phyloP scores from a whole-genome alignment of 2,329 filamentous ascomycete genomes.

The Aspergillus ochraceus region DNA sequence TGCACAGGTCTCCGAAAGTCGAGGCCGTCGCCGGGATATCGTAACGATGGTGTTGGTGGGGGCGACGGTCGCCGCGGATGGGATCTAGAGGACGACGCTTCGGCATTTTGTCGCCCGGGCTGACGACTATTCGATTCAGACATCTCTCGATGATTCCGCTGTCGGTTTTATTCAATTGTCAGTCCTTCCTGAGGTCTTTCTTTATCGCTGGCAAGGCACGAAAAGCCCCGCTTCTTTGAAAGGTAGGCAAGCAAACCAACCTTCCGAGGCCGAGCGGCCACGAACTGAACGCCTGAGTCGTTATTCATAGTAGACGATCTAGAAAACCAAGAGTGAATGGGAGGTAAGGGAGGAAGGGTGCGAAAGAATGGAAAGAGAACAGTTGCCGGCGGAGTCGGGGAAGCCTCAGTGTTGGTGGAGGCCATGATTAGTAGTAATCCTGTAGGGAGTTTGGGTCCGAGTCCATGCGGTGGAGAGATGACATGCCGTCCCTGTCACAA shows the following conservation, averaged over 20 bases:
- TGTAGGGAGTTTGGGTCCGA: slow-evolving; percentile 11
- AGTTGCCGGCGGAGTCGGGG: slow-evolving; percentile 1
- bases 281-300: slow-evolving; percentile 36
- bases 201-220: slow-evolving; percentile 4
- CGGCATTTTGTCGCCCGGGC: slow-evolving; percentile 27
- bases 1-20: slow-evolving; percentile 55
- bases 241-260: slow-evolving; percentile 23
- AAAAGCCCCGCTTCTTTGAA: slow-evolving; percentile 23
- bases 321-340: neutral
- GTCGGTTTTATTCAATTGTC: slow-evolving; percentile 14
- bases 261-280: slow-evolving; percentile 41
- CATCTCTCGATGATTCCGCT: slow-evolving; percentile 40
- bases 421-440: slow-evolving; percentile 8
- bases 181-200: slow-evolving; percentile 11
- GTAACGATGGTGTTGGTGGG: slow-evolving; percentile 29
- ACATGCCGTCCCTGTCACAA: slow-evolving; percentile 8
- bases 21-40: slow-evolving; percentile 54
- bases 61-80: slow-evolving; percentile 18
- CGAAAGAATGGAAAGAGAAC: slow-evolving; percentile 7
- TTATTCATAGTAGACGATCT: slow-evolving; percentile 32
- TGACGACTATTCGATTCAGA: slow-evolving; percentile 29
- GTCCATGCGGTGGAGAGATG: slow-evolving; percentile 19
- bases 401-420: slow-evolving; percentile 3
- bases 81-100: slow-evolving; percentile 23
- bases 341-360: slow-evolving; percentile 2